A percentile compares a stretch with the other conserved stretches of the same genome.
Evolutionary conservation across 208 protist species (phyloP).

Genomic region (Herpetomonas samuelpessoai): DNA sequence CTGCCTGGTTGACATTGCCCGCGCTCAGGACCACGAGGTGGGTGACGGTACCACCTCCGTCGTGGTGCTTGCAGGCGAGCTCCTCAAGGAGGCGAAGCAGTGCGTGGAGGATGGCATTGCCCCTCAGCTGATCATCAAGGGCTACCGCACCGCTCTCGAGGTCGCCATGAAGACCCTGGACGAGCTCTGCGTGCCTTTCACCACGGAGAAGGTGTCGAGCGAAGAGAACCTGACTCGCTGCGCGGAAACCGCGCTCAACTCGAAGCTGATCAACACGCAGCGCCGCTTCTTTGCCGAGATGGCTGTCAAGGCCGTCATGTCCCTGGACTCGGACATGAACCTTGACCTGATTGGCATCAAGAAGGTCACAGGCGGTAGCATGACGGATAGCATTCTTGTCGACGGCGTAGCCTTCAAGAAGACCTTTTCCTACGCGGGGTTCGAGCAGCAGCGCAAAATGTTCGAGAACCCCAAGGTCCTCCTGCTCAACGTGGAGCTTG

Average conservation of each 20-base stretch:
- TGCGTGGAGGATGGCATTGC: slow-evolving; percentile 99
- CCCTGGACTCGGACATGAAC: slow-evolving; percentile 95
- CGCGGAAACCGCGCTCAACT: slow-evolving; percentile 99
- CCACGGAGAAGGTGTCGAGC: slow-evolving; percentile 30
- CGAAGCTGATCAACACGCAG: slow-evolving; percentile 98
- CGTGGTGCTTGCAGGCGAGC: slow-evolving; percentile 98
- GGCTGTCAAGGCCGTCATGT: slow-evolving; percentile 97
- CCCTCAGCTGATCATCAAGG: slow-evolving; percentile 98
- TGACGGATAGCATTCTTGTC: slow-evolving; percentile 98
- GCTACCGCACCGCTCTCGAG: slow-evolving; percentile 87
- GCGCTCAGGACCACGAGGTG: slow-evolving; percentile 97
- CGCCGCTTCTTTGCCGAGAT: slow-evolving; percentile 98
- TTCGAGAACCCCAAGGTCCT: slow-evolving; percentile 98
- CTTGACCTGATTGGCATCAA: slow-evolving; percentile 99
- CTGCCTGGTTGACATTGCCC: slow-evolving; percentile 99
- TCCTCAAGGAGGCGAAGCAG: slow-evolving; percentile 97
- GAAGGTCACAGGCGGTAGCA: slow-evolving; percentile 99
- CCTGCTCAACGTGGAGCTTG: slow-evolving; percentile 99
- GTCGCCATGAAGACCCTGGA: slow-evolving; percentile 86
- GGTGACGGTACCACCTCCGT: slow-evolving; percentile 99
- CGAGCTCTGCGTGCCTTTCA: slow-evolving; percentile 92
- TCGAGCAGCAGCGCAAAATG: slow-evolving; percentile 99
- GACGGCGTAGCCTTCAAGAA: slow-evolving; percentile 99
- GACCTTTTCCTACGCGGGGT: slow-evolving; percentile 99
- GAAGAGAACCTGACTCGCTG: slow-evolving; percentile 92